A percentile compares a stretch with the other conserved stretches of the same genome.
These are phyloP conservation scores for Capsicum rhomboideum DNA, from an alignment of 257 asterid genomes.

Conservation along the genomic window DNA sequence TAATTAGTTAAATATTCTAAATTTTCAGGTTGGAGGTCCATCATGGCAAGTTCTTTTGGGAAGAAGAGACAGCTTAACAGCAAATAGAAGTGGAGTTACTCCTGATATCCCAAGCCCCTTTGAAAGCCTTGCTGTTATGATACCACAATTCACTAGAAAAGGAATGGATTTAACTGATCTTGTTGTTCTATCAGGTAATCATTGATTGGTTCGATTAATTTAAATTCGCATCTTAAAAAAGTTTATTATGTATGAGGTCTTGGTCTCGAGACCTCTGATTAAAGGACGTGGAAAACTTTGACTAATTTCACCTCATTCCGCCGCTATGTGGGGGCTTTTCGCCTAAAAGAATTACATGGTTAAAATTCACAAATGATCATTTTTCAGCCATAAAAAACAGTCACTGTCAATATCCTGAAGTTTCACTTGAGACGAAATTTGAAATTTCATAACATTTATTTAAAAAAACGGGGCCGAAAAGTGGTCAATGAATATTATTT, in stretches of 20 bases:
- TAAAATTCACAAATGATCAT: too few species aligned
- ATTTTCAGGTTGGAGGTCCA: constrained; percentile 24
- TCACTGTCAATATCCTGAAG: too few species aligned
- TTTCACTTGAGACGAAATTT: too few species aligned
- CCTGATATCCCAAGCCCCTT: constrained; percentile 16
- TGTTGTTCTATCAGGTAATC: constrained; percentile 29
- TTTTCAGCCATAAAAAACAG: too few species aligned
- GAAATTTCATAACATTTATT: too few species aligned
- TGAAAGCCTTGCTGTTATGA: constrained; percentile 1
- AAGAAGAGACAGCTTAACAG: constrained; percentile 24
- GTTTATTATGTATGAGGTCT: too few species aligned
- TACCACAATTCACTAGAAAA: constrained; percentile 1
- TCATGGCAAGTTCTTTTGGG: constrained; percentile 21
- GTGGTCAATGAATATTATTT: too few species aligned
- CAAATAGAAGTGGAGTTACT: constrained; percentile 15
- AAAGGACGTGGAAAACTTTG: too few species aligned
- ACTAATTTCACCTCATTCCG: too few species aligned
- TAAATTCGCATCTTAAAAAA: background rate
- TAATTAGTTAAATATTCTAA: background rate
- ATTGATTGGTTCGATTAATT: background rate
- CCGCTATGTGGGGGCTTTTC: too few species aligned
- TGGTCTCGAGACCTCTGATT: too few species aligned
- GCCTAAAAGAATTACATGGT: background rate
- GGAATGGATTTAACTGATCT: constrained; percentile 25
- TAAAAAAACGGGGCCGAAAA: too few species aligned